These are phyloP conservation scores for Xylaria telfairii DNA, from an alignment of 495 filamentous ascomycete species.

Conservation along the genomic window DNA sequence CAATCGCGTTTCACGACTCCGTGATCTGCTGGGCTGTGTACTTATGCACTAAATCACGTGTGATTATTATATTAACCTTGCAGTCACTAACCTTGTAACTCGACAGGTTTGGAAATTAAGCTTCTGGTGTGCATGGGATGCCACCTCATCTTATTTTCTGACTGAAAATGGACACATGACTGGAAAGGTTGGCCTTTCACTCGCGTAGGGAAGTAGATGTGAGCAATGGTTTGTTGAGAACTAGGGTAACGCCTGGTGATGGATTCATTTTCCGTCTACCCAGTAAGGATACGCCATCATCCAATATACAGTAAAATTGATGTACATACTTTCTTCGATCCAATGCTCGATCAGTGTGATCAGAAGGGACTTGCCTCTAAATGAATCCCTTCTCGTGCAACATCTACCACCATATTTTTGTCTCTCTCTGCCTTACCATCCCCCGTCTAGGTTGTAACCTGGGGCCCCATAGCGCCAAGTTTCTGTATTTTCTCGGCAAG, in stretches of 20 bases:
- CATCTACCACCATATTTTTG: not conserved
- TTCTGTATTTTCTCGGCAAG: constrained; percentile 49
- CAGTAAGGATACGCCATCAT: not conserved
- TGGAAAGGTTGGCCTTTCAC: not conserved
- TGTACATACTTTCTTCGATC: not conserved
- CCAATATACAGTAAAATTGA: not conserved
- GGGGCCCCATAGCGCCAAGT: constrained; percentile 30
- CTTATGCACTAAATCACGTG: not conserved
- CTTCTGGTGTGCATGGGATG: not conserved
- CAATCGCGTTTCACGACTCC: constrained; percentile 3
- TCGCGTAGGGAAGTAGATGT: too few relatives aligned
- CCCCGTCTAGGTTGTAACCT: constrained; percentile 19
- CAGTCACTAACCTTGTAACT: too few relatives aligned
- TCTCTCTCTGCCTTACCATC: not conserved
- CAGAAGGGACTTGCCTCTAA: not conserved
- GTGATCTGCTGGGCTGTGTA: not conserved
- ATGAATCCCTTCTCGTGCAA: not conserved
- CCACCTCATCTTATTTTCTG: not conserved
- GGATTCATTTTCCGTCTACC: not conserved
- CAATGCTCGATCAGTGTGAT: not conserved
- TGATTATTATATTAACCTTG: not conserved
- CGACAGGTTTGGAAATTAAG: not conserved
- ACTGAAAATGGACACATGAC: not conserved
- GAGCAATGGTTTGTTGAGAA: not conserved
- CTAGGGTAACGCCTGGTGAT: too few relatives aligned